Conservation (phyloP, 768 basidiomycete species). For the Mycena galericulata region DNA sequence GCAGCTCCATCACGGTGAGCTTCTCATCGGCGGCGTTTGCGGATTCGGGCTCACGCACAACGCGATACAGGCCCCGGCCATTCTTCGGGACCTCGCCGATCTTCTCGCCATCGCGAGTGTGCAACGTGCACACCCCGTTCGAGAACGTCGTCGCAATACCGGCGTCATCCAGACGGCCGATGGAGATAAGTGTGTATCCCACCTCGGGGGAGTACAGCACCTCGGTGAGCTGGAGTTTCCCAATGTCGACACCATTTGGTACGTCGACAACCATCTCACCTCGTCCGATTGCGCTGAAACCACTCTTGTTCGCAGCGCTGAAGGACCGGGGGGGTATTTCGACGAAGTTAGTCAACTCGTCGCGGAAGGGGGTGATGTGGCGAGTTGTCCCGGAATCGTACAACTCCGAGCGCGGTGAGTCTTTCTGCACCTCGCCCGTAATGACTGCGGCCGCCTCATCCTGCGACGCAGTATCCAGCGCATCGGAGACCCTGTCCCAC, state of each 20-base stretch:
- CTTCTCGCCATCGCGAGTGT: slow-evolving; percentile 22
- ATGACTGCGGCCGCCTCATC: neutral
- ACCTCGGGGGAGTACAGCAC: slow-evolving; percentile 53
- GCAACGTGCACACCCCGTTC: slow-evolving; percentile 35
- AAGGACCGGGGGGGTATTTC: neutral
- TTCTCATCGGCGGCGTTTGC: slow-evolving; percentile 35
- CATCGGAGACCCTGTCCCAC: neutral
- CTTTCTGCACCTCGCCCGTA: no score
- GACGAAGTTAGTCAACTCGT: slow-evolving; percentile 38
- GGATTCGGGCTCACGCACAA: slow-evolving; percentile 25
- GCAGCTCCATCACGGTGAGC: slow-evolving; percentile 38
- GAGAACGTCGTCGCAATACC: slow-evolving; percentile 44
- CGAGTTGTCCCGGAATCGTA: neutral
- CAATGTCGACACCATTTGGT: neutral
- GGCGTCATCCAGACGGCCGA: slow-evolving; percentile 49
- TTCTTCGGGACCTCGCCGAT: slow-evolving; percentile 11
- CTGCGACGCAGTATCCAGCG: neutral
- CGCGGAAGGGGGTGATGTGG: no score
- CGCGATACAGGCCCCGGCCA: slow-evolving; percentile 9
- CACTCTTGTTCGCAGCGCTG: no score
- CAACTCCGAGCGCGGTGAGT: no score
- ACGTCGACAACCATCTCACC: no score
- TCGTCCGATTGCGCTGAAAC: no score
- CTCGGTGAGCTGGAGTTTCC: slow-evolving; percentile 43
- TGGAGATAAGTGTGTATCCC: slow-evolving; percentile 51